Conservation (phyloP, 2,329 filamentous ascomycete species). For the Aspergillus sojae region DNA sequence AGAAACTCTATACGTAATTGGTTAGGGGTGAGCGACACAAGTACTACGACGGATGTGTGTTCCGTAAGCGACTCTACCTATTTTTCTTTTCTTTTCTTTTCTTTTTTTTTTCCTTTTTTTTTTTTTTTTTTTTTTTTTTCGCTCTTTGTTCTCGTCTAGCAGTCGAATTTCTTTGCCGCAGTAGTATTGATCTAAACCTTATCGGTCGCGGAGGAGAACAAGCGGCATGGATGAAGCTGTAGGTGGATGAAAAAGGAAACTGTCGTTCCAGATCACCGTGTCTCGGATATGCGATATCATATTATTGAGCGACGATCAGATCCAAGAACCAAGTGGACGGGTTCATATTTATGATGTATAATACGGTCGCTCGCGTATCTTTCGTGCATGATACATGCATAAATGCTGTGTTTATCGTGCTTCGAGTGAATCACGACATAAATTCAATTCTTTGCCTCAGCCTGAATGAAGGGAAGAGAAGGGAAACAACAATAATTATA, state of each 20-base stretch:
- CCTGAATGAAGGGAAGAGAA: background rate
- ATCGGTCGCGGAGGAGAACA: conserved; percentile 7
- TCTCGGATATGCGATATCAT: conserved; percentile 8
- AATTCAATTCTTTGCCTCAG: background rate
- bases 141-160: background rate
- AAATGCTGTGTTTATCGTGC: background rate
- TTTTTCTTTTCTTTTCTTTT: too few relatives aligned
- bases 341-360: background rate
- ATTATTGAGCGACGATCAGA: conserved; percentile 13
- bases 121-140: background rate
- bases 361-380: background rate
- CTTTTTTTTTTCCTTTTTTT: background rate
- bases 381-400: background rate
- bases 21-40: too few relatives aligned
- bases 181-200: conserved; percentile 8
- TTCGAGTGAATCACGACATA: background rate
- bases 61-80: background rate
- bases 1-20: too few relatives aligned
- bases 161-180: background rate
- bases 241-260: background rate
- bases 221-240: background rate
- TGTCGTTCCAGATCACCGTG: background rate
- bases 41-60: background rate
- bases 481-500: background rate
- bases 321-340: conserved; percentile 14